Conservation (phyloP, 2,329 filamentous ascomycete genomes). For the Plenodomus tracheiphilus region DNA sequence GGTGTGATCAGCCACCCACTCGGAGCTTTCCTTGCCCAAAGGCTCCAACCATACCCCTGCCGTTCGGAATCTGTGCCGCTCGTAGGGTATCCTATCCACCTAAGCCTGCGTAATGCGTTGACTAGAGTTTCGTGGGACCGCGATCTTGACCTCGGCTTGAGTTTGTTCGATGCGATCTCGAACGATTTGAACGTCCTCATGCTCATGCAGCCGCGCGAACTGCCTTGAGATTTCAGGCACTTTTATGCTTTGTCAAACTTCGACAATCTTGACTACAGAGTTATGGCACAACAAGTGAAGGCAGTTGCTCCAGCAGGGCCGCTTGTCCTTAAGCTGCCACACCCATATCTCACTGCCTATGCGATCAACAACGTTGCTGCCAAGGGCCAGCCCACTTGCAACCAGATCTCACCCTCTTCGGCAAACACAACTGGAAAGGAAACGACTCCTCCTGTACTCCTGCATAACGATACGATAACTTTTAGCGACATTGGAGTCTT, state of each 20-base stretch:
- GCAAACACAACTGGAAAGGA: constrained; percentile 21
- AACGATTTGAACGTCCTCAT: constrained; percentile 10
- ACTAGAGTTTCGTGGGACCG: constrained; percentile 9
- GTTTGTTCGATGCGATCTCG: constrained; percentile 4
- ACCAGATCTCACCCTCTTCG: constrained; percentile 27
- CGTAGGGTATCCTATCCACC: constrained; percentile 20
- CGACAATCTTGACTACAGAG: constrained; percentile 1
- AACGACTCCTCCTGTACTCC: constrained; percentile 23
- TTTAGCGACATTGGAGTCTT: constrained; percentile 37
- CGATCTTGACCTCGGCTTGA: constrained; percentile 33
- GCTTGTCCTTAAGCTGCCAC: constrained; percentile 40
- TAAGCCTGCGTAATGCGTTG: constrained; percentile 29
- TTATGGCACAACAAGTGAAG: constrained; percentile 27
- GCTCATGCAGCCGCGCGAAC: constrained; percentile 10
- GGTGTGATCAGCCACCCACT: constrained; percentile 22
- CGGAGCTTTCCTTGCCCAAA: constrained; percentile 16
- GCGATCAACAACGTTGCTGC: constrained; percentile 28
- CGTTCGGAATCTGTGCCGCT: constrained; percentile 2
- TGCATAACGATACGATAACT: constrained; percentile 32
- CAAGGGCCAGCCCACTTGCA: constrained; percentile 20
- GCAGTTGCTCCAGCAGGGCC: constrained; percentile 17
- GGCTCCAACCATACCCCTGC: constrained; percentile 5
- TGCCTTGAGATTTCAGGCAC: constrained; percentile 1
- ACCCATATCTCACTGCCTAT: constrained; percentile 45
- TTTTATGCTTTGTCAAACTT: constrained; percentile 4